phyloP scores from a whole-genome alignment of 2,329 filamentous ascomycete genomes.

The Daldinia sp. region DNA sequence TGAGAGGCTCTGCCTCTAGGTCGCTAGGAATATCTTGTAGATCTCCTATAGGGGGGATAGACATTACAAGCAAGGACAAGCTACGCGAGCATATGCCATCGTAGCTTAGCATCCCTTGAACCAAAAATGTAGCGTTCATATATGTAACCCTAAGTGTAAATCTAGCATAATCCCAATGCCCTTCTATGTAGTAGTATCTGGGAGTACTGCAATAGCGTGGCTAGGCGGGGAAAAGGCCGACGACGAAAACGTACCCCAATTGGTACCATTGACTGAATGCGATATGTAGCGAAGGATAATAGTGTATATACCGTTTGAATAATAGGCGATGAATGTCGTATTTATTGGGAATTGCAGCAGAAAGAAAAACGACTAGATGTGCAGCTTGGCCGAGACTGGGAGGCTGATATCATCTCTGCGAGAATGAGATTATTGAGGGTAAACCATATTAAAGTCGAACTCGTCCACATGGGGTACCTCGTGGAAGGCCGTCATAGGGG shows the following conservation, averaged over 20 bases:
- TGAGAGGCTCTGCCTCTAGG: constrained; percentile 29
- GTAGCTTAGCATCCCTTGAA: background rate
- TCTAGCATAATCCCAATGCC: constrained; percentile 2
- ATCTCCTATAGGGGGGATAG: constrained; percentile 15
- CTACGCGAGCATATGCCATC: background rate
- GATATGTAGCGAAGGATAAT: background rate
- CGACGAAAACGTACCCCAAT: background rate
- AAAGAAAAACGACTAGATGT: background rate
- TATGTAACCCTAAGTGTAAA: constrained; percentile 11
- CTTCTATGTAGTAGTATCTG: background rate
- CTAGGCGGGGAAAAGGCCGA: background rate
- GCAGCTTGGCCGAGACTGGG: background rate
- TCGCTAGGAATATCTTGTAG: constrained; percentile 22
- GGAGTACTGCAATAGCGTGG: background rate
- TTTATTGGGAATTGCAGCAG: background rate
- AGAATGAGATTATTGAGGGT: constrained; percentile 40
- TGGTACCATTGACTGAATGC: background rate
- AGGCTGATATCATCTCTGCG: background rate
- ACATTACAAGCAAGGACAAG: constrained; percentile 6
- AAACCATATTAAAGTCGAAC: constrained; percentile 47
- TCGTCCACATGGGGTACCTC: constrained; percentile 46
- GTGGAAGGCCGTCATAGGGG: constrained; percentile 46
- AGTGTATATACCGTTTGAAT: background rate
- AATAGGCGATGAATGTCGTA: background rate
- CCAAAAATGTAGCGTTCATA: constrained; percentile 29